Conservation (phyloP, 2,329 filamentous ascomycete genomes). For the Dothideomycetes sp. region DNA sequence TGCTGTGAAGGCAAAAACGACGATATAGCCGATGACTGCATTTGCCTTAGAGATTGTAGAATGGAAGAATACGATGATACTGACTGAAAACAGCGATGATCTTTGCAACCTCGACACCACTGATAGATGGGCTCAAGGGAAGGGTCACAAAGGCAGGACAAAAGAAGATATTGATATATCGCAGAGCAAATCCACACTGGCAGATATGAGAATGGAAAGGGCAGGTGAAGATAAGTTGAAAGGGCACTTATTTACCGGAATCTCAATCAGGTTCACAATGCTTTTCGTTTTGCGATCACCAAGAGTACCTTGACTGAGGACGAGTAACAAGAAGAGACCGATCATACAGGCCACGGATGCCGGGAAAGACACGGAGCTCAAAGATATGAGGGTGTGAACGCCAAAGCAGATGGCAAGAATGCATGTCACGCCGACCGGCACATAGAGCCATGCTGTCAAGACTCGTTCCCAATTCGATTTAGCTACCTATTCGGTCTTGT, state of each 20-base stretch:
- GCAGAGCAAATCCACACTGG: constrained; percentile 48
- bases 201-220: constrained; percentile 15
- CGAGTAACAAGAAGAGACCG: constrained; percentile 43
- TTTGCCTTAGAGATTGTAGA: not conserved
- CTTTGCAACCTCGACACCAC: constrained; percentile 47
- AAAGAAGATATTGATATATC: constrained; percentile 52
- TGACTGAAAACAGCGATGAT: constrained; percentile 51
- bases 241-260: constrained; percentile 36
- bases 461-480: constrained; percentile 20
- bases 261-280: constrained; percentile 43
- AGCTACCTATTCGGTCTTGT: constrained; percentile 27
- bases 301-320: constrained; percentile 39
- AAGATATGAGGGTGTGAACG: constrained; percentile 32
- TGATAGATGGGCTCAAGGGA: constrained; percentile 47
- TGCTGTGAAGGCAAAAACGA: constrained; percentile 44
- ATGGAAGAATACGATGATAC: constrained; percentile 17
- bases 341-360: constrained; percentile 52
- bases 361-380: constrained; percentile 47
- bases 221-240: constrained; percentile 10
- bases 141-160: constrained; percentile 51
- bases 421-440: constrained; percentile 36
- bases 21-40: constrained; percentile 46
- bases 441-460: constrained; percentile 39
- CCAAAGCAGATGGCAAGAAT: constrained; percentile 35
- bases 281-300: constrained; percentile 42